Base-by-base conservation (phyloP, 257 asterid genomes). In the Linaria vulgaris region DNA sequence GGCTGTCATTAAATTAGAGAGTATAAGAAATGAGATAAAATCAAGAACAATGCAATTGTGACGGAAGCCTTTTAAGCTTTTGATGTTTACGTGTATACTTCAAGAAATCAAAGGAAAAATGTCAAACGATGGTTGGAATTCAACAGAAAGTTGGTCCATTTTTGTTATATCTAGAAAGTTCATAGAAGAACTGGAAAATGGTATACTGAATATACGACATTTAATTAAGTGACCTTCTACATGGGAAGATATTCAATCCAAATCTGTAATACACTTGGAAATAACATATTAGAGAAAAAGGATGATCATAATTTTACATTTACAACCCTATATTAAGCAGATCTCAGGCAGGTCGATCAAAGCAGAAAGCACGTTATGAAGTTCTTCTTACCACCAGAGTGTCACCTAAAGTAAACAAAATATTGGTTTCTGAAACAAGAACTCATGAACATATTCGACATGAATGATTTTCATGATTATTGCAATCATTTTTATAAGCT, bases 1-100 rank as follows among this genome's bases (percentile, higher is more conserved):
- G 99, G 99, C 99, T 94, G 95, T 60, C 78, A 79, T 41, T 54
- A 72, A 46, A 62, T 74, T 65, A 25, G 72, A 59, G 31, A 5
- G 61, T 31, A 67, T 64, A 41, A 83, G 77, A 74, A 44, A 66
- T 0, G 19, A 41, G 17, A 43, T 44, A 38, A n/a, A n/a, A n/a
- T 16, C 16, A 50, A 66, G 54, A 31, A 21, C 41, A 8, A 34
- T 7, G 41, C 41, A 37, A 14, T 23, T 34, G 24, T n/a, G n/a
- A n/a, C 16, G 34, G 3, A 27, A 6, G 34, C 34, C 34, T 27
- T 27, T 2, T 16, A 9, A n/a, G 23, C 7, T 47, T 9, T 5
- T 47, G 16, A 12, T 46, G 34, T 27, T 34, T 8, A 7, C 9
- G 41, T 3, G 9, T 4, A 7, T 34, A 7, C 41, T 8, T 34